Conservation (phyloP, 805 yeast species). For the Komagataella populi region DNA sequence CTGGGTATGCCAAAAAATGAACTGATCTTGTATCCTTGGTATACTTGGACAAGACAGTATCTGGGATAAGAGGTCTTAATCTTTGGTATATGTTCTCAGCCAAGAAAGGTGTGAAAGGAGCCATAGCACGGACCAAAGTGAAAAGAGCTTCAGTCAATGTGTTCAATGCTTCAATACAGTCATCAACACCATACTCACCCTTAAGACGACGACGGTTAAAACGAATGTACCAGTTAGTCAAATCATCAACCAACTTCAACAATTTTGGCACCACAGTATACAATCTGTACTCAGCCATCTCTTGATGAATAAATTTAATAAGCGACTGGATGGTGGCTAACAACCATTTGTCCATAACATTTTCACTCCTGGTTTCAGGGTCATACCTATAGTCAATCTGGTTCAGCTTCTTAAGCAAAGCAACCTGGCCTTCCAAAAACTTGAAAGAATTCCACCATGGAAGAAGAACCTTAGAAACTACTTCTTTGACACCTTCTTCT, state of each 20-base stretch:
- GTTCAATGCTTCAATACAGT: conserved; percentile 77
- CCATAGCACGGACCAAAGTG: conserved; percentile 90
- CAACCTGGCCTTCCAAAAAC: conserved; percentile 90
- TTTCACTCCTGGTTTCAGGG: conserved; percentile 47
- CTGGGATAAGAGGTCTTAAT: conserved; percentile 49
- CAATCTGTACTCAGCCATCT: conserved; percentile 82
- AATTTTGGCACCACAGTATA: conserved; percentile 94
- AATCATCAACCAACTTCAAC: conserved; percentile 77
- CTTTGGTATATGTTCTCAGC: conserved; percentile 80
- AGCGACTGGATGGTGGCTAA: conserved; percentile 92
- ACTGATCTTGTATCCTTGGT: conserved; percentile 66
- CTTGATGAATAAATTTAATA: conserved; percentile 72
- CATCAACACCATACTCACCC: conserved; percentile 82
- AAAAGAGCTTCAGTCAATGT: conserved; percentile 83
- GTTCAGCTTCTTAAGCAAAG: conserved; percentile 65
- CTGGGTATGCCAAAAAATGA: conserved; percentile 89
- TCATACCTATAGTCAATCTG: conserved; percentile 63
- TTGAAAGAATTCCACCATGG: conserved; percentile 99
- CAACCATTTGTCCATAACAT: conserved; percentile 97
- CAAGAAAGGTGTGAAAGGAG: conserved; percentile 96
- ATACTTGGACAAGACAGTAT: conserved; percentile 35
- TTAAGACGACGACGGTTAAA: conserved; percentile 95
- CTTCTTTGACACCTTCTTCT: conserved; percentile 98
- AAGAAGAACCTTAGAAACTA: conserved; percentile 84
- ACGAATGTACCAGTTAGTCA: conserved; percentile 98